phyloP scores from a whole-genome alignment of 768 basidiomycete species.

The Udeniomyces megalosporus region DNA sequence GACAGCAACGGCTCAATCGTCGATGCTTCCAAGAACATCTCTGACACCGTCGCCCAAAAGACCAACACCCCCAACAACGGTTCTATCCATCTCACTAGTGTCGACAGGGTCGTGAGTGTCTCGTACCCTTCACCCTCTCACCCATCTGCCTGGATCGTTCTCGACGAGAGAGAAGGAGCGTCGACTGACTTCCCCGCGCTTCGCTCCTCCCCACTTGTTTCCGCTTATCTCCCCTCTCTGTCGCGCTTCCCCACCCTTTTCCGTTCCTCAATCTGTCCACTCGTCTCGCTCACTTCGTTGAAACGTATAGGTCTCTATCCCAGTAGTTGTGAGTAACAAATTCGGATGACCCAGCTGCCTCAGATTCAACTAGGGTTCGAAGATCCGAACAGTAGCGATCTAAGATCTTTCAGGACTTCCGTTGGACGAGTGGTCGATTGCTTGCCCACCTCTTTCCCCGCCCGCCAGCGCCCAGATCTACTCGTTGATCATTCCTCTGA shows the following conservation, averaged over 20 bases:
- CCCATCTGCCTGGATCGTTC: background rate
- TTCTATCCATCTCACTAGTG: background rate
- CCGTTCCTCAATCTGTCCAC: background rate
- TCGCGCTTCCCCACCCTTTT: background rate
- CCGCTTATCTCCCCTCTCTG: background rate
- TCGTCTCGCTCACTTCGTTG: too few species aligned
- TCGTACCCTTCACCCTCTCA: background rate
- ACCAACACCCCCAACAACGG: too few species aligned
- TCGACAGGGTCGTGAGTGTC: background rate
- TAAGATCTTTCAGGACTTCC: too few species aligned
- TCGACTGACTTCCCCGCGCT: background rate
- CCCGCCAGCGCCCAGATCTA: too few species aligned
- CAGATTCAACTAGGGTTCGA: background rate
- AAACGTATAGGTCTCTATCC: constrained; percentile 5
- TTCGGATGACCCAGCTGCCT: background rate
- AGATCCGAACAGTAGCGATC: too few species aligned
- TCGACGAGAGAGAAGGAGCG: background rate
- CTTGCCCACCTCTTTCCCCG: too few species aligned
- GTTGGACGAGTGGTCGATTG: too few species aligned
- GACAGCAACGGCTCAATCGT: background rate
- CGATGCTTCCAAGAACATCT: too few species aligned
- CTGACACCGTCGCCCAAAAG: too few species aligned
- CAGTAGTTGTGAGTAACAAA: constrained; percentile 7
- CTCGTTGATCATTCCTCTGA: too few species aligned
- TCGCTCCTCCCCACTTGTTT: background rate